Conservation (phyloP, 202 grass and related monocot genomes). For the Setaria viridis region DNA sequence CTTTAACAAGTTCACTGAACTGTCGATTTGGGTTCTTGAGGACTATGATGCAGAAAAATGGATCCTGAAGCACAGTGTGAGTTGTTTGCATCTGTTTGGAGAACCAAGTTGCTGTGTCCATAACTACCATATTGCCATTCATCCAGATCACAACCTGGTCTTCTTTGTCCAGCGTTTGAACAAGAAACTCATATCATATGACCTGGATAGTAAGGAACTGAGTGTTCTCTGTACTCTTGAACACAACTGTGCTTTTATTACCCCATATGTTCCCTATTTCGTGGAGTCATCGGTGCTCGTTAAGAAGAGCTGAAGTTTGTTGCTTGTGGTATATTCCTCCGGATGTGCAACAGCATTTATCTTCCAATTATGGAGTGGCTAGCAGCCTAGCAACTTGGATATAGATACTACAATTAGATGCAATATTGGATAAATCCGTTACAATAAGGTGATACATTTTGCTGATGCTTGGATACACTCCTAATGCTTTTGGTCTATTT, state of each 20-base stretch:
- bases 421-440: neutral
- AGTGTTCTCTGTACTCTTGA: neutral
- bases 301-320: neutral
- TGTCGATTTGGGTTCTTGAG: constrained; percentile 16
- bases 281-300: neutral
- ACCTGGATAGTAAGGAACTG: constrained; percentile 9
- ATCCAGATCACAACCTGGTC: neutral
- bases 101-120: too few relatives aligned
- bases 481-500: neutral
- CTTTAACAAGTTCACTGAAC: neutral
- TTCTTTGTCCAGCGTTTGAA: neutral
- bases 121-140: neutral
- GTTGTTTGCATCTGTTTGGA: neutral
- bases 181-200: neutral
- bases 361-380: neutral
- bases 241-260: neutral
- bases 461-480: neutral
- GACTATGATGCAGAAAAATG: neutral
- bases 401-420: neutral
- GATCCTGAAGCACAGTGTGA: neutral
- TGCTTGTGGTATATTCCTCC: neutral
- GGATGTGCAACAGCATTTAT: neutral
- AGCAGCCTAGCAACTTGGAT: neutral
- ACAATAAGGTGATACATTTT: neutral
- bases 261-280: constrained; percentile 7